Evolutionary conservation across 2,329 filamentous ascomycete species (phyloP), one percentile per base, ranked within the genome.

Genomic region (Hymenoscyphus linearis): DNA sequence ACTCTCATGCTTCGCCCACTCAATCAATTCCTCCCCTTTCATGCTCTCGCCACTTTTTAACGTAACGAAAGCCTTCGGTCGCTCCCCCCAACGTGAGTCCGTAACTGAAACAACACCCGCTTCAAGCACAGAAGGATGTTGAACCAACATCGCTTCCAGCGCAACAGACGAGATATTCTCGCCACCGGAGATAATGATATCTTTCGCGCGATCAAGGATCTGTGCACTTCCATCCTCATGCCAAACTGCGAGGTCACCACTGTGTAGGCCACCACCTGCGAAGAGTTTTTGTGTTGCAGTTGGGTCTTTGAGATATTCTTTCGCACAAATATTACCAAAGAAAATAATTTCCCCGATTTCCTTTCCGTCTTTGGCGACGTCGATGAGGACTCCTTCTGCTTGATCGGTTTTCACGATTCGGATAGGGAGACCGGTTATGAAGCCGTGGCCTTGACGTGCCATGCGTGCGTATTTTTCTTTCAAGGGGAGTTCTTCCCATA

Each of bases 121-220:
- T 77, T 99, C 95, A 26, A 99, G 84, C 40, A 99, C 85, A 66
- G 91, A 86, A 0, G 93, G 91, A 73, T 99, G 95, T 55, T 91
- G 88, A 5, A 88, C 88, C 1, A 99, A 82, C 86, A 96, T 91
- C 62, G 87, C 85, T 76, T 99, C 95, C 3, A 99, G 82, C 0
- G 95, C 92, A 1, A 99, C 89, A 0, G 90, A 96, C 2, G 91
- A 96, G 64, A 99, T 98, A 74, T 99, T 99, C 75, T 99, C 95
- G 61, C 95, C 95, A 54, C 93, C 93, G 91, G 61, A 56, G 50
- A 60, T 31, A 71, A 99, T 99, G 58, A 99, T 97, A 73, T 99
- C 95, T 79, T 99, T 99, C 14, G 91, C 90, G 22, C 95, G 84
- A 76, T 99, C 95, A 62, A 96, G 79, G 65, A 99, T 96, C 78